Evolutionary conservation across 164 flowering plant genomes (phyloP), one percentile per base, ranked within the genome.

Genomic region (Vitis riparia): DNA sequence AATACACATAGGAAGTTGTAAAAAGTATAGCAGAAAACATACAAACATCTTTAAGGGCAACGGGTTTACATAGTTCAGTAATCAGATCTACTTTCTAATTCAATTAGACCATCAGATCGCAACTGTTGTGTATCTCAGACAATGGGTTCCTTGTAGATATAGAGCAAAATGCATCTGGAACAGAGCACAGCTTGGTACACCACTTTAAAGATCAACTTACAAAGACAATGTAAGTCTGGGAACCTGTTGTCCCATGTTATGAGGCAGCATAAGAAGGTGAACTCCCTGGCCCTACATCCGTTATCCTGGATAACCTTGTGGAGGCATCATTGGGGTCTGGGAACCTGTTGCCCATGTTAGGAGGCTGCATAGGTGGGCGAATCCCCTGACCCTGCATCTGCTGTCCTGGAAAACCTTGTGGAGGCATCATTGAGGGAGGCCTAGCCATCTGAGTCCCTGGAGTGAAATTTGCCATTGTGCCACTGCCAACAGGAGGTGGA

Each of bases 401-500:
- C 69, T 89, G 98, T 44, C 91, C 92, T 3, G 81, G 80, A 77
- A 85, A 91, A 62, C 94, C 89, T 77, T 89, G 97, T 15, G 90
- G 89, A 13, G 92, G 96, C 67, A 82, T 80, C 82, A 76, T 71
- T 29, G 66, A n/a, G 44, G 88, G 87, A 61, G 92, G 93, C 67
- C 90, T 72, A 37, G 65, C 76, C 69, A 86, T 76, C 66, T 87
- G 93, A 60, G 73, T 30, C 14, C 89, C 88, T 1, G 87, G 85
- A 32, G 95, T 85, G 76, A 86, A 94, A 75, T 89, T 91, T 1
- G 87, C 77, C 98, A 93, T 93, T 17, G 89, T 63, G 27, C 93
- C 90, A 77, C 87, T 73, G 29, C 94, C 89, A 63, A 79, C 73
- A 16, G 96, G 90, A 15, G 97, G 97, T 51, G 95, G 97, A 16